Base-by-base conservation (phyloP, 2,329 filamentous ascomycete species). In the Fusarium sp. region DNA sequence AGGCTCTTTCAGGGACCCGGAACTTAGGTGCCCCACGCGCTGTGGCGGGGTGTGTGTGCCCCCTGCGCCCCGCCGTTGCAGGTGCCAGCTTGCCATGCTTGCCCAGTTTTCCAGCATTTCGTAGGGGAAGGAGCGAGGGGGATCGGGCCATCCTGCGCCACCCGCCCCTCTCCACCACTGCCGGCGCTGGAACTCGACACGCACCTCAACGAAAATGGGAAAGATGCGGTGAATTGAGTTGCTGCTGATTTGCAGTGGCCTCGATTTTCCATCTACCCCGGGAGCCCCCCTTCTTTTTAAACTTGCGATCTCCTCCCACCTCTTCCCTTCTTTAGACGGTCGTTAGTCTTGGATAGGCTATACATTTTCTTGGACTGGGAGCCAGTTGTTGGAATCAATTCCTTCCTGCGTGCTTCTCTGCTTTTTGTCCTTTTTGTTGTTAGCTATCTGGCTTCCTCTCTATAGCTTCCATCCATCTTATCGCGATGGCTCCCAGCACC, bases 201-300 rank as follows among this genome's bases (percentile, higher is more conserved):
- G 57, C 57, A 69, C 27, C 32, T 45, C 43, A 50, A 48, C 62
- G 32, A 60, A 25, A 57, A 61, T 48, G 54, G 48, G 48, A 59
- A 71, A 74, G 74, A 78, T 78, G 72, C 76, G 76, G 76, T 78
- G 76, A 78, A 78, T 73, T 76, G 56, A 62, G 37, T 18, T 34
- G 63, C 54, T 50, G 61, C 57, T 65, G 65, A 70, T 69, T 76
- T 45, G 43, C 43, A 48, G 23, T 23, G 68, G 35, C 41, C 52
- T 37, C 48, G 23, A 56, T 60, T 45, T 58, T 43, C 57, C 60
- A 27, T 52, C 35, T 43, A 59, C 50, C 61, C 34, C 61, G 61
- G 27, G 9, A 25, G 20, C 27, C 45, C 62, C 59, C 63, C 50
- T 16, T 71, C 67, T 14, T 23, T 72, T 63, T 65, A 60, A 56